phyloP scores from a whole-genome alignment of 768 basidiomycete species.

The Royoungia palumana region DNA sequence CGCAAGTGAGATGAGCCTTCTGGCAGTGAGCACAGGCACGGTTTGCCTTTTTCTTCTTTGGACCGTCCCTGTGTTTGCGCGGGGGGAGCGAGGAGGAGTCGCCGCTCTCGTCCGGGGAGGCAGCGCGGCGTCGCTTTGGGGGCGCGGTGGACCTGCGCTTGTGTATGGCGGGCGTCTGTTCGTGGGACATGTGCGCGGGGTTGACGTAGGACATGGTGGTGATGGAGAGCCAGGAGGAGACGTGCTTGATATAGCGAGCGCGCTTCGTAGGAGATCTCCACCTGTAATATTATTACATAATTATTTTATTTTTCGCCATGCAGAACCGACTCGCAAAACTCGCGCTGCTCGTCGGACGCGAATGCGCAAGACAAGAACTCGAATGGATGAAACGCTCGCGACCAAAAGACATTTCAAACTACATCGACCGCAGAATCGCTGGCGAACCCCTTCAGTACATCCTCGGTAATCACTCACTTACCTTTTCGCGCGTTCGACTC shows the following conservation, averaged over 20 bases:
- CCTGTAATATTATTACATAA: slow-evolving; percentile 16
- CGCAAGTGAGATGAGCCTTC: slow-evolving; percentile 97
- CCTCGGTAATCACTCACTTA: slow-evolving; percentile 50
- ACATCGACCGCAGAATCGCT: slow-evolving; percentile 55
- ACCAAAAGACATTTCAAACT: slow-evolving; percentile 25
- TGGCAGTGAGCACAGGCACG: slow-evolving; percentile 95
- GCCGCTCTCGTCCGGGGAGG: slow-evolving; percentile 55
- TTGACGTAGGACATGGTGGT: slow-evolving; percentile 34
- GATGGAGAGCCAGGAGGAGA: slow-evolving; percentile 7
- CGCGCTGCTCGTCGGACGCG: slow-evolving; percentile 31
- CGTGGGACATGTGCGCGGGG: slow-evolving; percentile 8
- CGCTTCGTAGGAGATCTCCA: slow-evolving; percentile 14
- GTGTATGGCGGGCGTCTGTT: slow-evolving; percentile 1
- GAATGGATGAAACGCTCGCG: slow-evolving; percentile 44
- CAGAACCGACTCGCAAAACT: slow-evolving; percentile 29
- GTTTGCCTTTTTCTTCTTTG: slow-evolving; percentile 93
- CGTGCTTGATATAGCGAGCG: slow-evolving; percentile 13
- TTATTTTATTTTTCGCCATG: slow-evolving; percentile 5
- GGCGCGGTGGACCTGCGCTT: slow-evolving; percentile 40
- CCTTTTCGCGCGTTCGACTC: background rate
- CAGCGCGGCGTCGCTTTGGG: slow-evolving; percentile 60
- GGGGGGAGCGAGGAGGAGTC: slow-evolving; percentile 41
- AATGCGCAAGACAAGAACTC: slow-evolving; percentile 40
- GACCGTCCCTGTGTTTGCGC: slow-evolving; percentile 65
- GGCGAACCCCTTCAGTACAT: slow-evolving; percentile 92